Evolutionary conservation across 257 asterid genomes (phyloP).

Genomic region (Nicotiana tabacum): DNA sequence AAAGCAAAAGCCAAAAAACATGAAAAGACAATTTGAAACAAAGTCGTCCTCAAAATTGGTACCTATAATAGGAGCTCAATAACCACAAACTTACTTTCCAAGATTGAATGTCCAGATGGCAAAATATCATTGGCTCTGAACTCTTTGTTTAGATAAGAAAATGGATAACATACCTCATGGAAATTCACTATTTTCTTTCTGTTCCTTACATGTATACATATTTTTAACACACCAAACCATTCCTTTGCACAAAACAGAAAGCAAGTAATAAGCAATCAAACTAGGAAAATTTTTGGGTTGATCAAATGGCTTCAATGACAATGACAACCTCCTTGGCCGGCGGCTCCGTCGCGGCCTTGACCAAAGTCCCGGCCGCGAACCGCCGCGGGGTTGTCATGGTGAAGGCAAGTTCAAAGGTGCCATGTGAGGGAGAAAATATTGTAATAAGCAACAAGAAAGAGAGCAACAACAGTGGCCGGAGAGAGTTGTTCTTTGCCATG

Average conservation of each 20-base stretch:
- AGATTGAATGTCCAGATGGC: not conserved
- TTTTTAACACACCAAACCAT: not conserved
- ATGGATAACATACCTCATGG: not conserved
- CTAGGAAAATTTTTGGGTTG: not conserved
- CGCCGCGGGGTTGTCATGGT: not conserved
- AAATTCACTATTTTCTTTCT: not conserved
- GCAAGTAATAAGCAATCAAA: not conserved
- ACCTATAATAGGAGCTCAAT: not conserved
- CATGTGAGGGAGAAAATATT: not conserved
- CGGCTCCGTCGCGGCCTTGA: not conserved
- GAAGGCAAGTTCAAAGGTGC: not conserved
- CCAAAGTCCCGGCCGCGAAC: not conserved
- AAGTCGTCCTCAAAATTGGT: not conserved
- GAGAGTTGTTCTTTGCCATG: not conserved
- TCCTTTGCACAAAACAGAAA: not conserved
- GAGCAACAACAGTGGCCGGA: not conserved
- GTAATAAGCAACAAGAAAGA: not conserved
- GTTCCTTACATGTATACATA: not conserved
- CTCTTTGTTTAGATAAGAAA: constrained; percentile 1
- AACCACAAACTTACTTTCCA: not conserved
- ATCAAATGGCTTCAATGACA: constrained; percentile 11
- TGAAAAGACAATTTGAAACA: not conserved
- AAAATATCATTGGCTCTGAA: not conserved
- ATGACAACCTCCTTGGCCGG: constrained; percentile 9
- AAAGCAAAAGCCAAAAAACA: not conserved